Evolutionary conservation across 2,329 filamentous ascomycete species (phyloP), one percentile per base, ranked within the genome.

Genomic region (Colletotrichum coccodes): DNA sequence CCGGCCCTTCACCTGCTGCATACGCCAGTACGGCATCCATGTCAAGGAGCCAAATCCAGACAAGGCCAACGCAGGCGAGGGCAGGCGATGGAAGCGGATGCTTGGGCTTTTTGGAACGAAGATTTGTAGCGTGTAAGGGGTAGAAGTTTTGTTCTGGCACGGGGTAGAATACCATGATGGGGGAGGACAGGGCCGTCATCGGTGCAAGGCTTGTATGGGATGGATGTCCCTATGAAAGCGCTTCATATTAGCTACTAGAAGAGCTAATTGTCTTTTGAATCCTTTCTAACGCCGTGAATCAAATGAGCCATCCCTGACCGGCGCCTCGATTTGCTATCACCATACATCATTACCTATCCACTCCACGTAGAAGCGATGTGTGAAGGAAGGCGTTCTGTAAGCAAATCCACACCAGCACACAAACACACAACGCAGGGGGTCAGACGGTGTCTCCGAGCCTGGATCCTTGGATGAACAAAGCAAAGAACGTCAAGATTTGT

Each of bases 11-110:
- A 79, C 83, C 2, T 94, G 92, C 76, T 93, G 91, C 73, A 85
- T 95, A 70, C 85, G 85, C 71, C 91, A 94, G 76, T 94, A 92
- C 72, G 92, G 92, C 6, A 80, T 92, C 52, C 83, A 79, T 63
- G 77, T 85, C 16, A 70, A 64, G 6, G 81, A 83, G 70, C 57
- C 68, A 28, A 79, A 88, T 70, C 76, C 79, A 18, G 71, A 64
- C 6, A 83, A 83, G 71, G 83, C 82, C 1, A 77, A 86, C 72
- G 83, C 81, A 42, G 86, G 83, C 14, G 67, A 79, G 1, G 83
- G 78, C 3, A 80, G 72, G 71, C 80, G 85, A 34, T 94, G 91
- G 90, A 81, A 90, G 74, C 85, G 89, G 64, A 79, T 87, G 71
- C 93, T 90, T 79, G 84, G 85, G 6, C 76, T 94, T 60, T 92